phyloP scores from a whole-genome alignment of 2,329 filamentous ascomycete genomes.

The Aspergillus awamori region DNA sequence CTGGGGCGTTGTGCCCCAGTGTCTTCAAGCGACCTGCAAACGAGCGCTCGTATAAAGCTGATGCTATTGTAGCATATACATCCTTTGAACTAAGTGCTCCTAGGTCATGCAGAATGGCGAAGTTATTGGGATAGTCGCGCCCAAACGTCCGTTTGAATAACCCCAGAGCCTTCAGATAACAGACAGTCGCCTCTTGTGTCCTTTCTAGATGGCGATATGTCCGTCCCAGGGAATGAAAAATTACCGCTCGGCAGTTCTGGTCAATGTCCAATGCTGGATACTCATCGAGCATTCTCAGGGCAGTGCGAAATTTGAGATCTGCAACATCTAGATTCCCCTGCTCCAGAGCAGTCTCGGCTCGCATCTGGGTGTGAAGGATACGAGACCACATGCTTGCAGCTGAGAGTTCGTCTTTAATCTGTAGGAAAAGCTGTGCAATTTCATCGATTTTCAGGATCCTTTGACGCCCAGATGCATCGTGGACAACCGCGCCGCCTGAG shows the following conservation, averaged over 20 bases:
- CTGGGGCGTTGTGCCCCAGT: slow-evolving; percentile 33
- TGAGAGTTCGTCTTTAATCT: slow-evolving; percentile 29
- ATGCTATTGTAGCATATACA: slow-evolving; percentile 35
- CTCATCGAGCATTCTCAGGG: slow-evolving; percentile 26
- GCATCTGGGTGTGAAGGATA: slow-evolving; percentile 20
- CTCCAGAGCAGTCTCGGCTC: slow-evolving; percentile 29
- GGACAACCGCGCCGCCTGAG: slow-evolving; percentile 29
- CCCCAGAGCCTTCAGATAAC: slow-evolving; percentile 32
- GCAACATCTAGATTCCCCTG: slow-evolving; percentile 27
- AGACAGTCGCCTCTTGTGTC: slow-evolving; percentile 31
- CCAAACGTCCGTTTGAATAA: slow-evolving; percentile 33
- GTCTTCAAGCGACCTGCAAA: slow-evolving; percentile 34
- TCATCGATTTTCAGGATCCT: slow-evolving; percentile 36
- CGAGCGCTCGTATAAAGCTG: slow-evolving; percentile 34
- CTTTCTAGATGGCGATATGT: slow-evolving; percentile 30
- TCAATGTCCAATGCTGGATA: slow-evolving; percentile 30
- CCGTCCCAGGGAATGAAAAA: slow-evolving; percentile 31
- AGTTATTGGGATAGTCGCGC: slow-evolving; percentile 34
- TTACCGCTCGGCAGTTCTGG: slow-evolving; percentile 26
- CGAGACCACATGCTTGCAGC: slow-evolving; percentile 27
- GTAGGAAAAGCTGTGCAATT: slow-evolving; percentile 33
- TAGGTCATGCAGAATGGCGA: slow-evolving; percentile 31
- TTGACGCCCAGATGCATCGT: slow-evolving; percentile 34
- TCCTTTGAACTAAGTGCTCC: slow-evolving; percentile 33
- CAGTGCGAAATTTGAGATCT: slow-evolving; percentile 29